Evolutionary conservation across 2,329 filamentous ascomycete species (phyloP), one percentile per base, ranked within the genome.

Genomic region (Zalaria sp.): DNA sequence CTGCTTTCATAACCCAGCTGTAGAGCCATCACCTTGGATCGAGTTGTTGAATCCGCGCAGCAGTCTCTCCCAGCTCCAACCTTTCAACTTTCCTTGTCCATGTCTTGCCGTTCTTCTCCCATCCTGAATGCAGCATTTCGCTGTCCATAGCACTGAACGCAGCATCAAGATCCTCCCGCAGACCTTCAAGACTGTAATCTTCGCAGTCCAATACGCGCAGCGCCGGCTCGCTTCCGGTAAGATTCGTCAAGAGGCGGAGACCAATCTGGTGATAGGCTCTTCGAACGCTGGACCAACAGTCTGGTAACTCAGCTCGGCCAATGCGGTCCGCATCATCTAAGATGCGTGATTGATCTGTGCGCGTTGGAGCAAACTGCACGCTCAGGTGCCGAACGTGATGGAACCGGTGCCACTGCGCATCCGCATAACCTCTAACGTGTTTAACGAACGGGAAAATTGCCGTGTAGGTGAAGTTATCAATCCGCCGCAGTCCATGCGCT

Each of bases 311-410:
- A 0, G 64, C 65, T 45, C 58, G 58, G 2, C 64, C 61, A 34
- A 66, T 53, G 11, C 59, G 50, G 3, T 54, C 51, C 4, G 56
- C 53, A 18, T 60, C 55, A 18, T 55, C 52, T 5, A 67, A 51
- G 3, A 66, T 52, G 8, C 57, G 51, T 11, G 60, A 64, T 32
- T 32, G 29, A n/a, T 32, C 29, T 32, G 7, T 7, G 7, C n/a
- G 59, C 55, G 0, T 53, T 1, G 65, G 65, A 0, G 64, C 63
- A 5, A 69, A 56, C 39, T 65, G 60, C 4, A 67, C 48, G 3
- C 56, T 49, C 3, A 68, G 42, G 18, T 46, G 46, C 25, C 52
- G 44, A 27, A 56, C 43, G 31, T 51, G 44, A 2, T 48, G 50
- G 25, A 57, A 41, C 2, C 56, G 38, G 1, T 32, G 29, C 29